Base-by-base conservation (phyloP, 352 stramenopile genomes). In the Nothophytophthora sp. region DNA sequence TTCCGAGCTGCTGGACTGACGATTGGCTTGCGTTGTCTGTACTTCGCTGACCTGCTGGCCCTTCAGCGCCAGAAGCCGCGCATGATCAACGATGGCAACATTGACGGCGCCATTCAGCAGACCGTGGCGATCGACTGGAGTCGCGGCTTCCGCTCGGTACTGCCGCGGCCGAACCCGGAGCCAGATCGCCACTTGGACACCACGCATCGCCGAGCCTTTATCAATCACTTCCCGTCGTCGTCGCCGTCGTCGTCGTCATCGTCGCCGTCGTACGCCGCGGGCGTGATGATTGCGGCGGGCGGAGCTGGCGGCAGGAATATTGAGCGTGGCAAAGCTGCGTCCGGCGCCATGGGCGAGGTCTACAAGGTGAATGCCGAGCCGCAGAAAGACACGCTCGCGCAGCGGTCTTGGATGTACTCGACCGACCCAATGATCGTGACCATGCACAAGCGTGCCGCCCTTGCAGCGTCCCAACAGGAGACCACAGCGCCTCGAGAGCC, bases 391-490 rank as follows among this genome's bases (percentile, higher is more conserved):
- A 92, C 83, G 0, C 61, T 71, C 0, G 77, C 83, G 13, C 83
- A 94, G 40, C 67, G 83, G 24, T 80, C 83, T 28, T 94, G 81
- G 81, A 60, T 90, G 64, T 91, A 92, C 48, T 87, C 76, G 4
- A 76, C 61, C 13, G 77, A 92, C 29, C 79, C 81, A 1, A 88
- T 90, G 74, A 76, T 92, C 22, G 33, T 35, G 3, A 59, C 57
- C 7, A 79, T 82, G 58, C 64, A 78, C 11, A 63, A 68, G 28
- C 68, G 60, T 35, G 56, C 52, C 19, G 53, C 41, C 0, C 52
- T 50, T 24, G 55, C 49, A 24, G 24, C 15, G 23, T 28, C 34
- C 10, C 28, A 44, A 22, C 2, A 18, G 11, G 8, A 12, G 11
- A 29, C 30, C 4, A 58, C 37, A 35, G 44, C 48, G 19, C 22